Evolutionary conservation across 2,329 filamentous ascomycete species (phyloP).

Genomic region (Blastomyces parvus): DNA sequence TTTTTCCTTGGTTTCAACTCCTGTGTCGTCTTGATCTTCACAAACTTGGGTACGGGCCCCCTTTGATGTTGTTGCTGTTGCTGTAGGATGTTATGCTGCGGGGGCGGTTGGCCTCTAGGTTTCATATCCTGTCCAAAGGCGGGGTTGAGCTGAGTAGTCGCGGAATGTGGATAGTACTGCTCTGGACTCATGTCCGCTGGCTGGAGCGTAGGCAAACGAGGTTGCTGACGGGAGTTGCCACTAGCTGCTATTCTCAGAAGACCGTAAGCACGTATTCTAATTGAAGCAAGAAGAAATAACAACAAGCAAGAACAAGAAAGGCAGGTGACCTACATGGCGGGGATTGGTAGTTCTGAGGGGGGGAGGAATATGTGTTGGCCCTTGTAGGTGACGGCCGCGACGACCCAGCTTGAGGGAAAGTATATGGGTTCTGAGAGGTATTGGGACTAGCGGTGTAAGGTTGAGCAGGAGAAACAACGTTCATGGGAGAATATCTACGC

Average conservation of each 20-base stretch:
- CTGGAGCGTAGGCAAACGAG: slow-evolving; percentile 66
- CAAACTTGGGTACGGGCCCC: slow-evolving; percentile 78
- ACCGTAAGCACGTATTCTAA: slow-evolving; percentile 1
- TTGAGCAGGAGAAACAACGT: slow-evolving; percentile 68
- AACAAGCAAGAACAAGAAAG: neutral
- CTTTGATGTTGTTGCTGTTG: slow-evolving; percentile 37
- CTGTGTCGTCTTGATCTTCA: slow-evolving; percentile 59
- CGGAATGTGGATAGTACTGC: slow-evolving; percentile 62
- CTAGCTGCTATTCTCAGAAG: slow-evolving; percentile 11
- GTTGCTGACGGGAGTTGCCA: slow-evolving; percentile 38
- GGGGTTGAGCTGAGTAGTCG: slow-evolving; percentile 61
- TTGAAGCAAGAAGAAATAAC: neutral
- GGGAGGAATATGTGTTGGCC: slow-evolving; percentile 48
- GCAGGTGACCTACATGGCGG: slow-evolving; percentile 47
- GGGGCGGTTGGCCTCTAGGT: slow-evolving; percentile 35
- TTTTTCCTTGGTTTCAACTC: slow-evolving; percentile 80
- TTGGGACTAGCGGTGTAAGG: slow-evolving; percentile 62
- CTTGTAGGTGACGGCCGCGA: slow-evolving; percentile 71
- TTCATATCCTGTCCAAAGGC: slow-evolving; percentile 48
- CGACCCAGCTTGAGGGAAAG: slow-evolving; percentile 44
- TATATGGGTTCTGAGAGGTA: slow-evolving; percentile 43
- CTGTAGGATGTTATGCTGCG: slow-evolving; percentile 39
- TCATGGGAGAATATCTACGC: slow-evolving; percentile 94
- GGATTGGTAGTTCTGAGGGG: slow-evolving; percentile 50
- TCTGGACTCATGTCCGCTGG: slow-evolving; percentile 57